phyloP scores from a whole-genome alignment of 2,329 filamentous ascomycete genomes.

The Apiospora hydei region DNA sequence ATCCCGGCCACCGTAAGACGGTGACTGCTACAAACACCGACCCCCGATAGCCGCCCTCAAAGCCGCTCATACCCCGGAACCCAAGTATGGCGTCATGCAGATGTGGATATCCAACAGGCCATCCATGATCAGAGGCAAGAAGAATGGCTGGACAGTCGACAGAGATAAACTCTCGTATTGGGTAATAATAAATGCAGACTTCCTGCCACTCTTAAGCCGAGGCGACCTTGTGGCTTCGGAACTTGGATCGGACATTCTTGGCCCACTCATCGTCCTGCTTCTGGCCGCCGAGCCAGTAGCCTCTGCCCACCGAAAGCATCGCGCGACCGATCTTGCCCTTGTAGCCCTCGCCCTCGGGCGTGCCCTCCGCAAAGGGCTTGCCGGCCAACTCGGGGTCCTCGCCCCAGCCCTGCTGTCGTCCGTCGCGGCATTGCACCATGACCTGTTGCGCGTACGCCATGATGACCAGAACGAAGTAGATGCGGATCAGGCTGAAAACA shows the following conservation, averaged over 20 bases:
- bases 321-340: conserved; percentile 78
- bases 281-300: conserved; percentile 80
- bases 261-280: conserved; percentile 74
- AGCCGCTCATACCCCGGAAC: conserved; percentile 7
- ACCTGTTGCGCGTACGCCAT: conserved; percentile 83
- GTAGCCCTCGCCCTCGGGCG: conserved; percentile 81
- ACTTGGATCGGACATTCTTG: conserved; percentile 65
- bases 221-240: conserved; percentile 45
- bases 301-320: conserved; percentile 76
- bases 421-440: conserved; percentile 72
- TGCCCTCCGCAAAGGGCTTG: conserved; percentile 73
- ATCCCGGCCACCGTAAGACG: not conserved
- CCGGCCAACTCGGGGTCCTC: conserved; percentile 54
- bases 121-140: not conserved
- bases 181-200: conserved; percentile 11
- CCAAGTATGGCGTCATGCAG: conserved; percentile 24
- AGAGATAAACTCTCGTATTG: conserved; percentile 15
- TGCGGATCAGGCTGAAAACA: conserved; percentile 74
- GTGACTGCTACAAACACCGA: conserved; percentile 11
- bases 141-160: not conserved
- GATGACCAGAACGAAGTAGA: conserved; percentile 86
- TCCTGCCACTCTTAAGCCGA: conserved; percentile 4
- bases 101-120: conserved; percentile 20
- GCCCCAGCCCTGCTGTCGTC: conserved; percentile 42
- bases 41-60: conserved; percentile 1